Conservation (phyloP, 2,329 filamentous ascomycete species). For the Penicillium expansum region DNA sequence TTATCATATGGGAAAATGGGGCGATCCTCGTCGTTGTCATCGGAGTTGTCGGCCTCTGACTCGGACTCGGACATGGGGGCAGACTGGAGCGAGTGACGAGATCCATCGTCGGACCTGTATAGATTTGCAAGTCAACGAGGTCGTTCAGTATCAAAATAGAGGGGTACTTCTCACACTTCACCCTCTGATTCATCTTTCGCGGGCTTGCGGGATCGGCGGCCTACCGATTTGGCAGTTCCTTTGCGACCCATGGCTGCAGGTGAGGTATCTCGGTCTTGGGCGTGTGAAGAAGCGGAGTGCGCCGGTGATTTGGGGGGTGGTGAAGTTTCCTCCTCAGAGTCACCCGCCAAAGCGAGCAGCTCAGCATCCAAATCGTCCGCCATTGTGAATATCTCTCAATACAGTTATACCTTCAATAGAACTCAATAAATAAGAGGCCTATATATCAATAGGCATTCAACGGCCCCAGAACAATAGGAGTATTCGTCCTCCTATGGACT, state of each 20-base stretch:
- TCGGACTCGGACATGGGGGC: constrained; percentile 89
- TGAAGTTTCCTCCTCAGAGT: constrained; percentile 54
- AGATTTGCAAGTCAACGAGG: neutral
- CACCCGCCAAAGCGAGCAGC: constrained; percentile 85
- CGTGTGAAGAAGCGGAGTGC: constrained; percentile 50
- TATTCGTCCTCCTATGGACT: neutral
- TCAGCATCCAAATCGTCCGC: constrained; percentile 83
- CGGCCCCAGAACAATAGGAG: neutral
- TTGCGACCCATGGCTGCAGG: constrained; percentile 48
- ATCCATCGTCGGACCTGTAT: constrained; percentile 64
- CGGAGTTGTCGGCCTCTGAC: constrained; percentile 65
- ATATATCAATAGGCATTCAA: neutral
- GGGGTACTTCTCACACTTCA: constrained; percentile 66
- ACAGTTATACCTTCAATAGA: neutral
- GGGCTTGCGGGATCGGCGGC: constrained; percentile 45
- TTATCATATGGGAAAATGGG: constrained; percentile 81
- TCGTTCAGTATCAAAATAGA: constrained; percentile 11
- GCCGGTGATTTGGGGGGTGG: constrained; percentile 55
- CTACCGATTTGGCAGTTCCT: constrained; percentile 40
- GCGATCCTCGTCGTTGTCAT: constrained; percentile 45
- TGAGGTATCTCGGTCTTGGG: constrained; percentile 38
- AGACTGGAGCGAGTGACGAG: constrained; percentile 72
- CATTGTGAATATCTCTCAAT: constrained; percentile 55
- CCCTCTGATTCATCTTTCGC: constrained; percentile 71
- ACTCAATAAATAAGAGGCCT: neutral